Evolutionary conservation across 2,329 filamentous ascomycete genomes (phyloP).

Genomic region (Achaetomium macrosporum): DNA sequence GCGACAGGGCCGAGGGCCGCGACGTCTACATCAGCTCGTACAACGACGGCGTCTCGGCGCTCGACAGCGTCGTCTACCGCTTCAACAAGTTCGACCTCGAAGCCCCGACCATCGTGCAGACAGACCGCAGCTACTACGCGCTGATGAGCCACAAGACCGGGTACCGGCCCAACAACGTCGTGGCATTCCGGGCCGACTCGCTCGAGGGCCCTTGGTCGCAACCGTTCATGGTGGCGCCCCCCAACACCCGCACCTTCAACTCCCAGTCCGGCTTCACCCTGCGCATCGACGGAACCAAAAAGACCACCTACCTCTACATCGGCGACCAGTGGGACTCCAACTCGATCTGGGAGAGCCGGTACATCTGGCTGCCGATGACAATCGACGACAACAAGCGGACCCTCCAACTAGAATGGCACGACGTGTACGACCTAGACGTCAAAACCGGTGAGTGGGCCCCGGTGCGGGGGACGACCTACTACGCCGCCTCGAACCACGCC

Average conservation of each 20-base stretch:
- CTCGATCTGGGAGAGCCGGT: constrained; percentile 51
- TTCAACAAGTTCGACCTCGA: constrained; percentile 57
- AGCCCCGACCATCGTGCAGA: constrained; percentile 51
- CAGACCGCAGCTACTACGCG: constrained; percentile 50
- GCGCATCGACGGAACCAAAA: constrained; percentile 41
- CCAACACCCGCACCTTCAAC: constrained; percentile 47
- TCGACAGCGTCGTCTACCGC: constrained; percentile 45
- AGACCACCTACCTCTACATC: constrained; percentile 46
- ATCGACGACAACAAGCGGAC: constrained; percentile 48
- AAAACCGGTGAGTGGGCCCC: constrained; percentile 43
- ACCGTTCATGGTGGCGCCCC: constrained; percentile 45
- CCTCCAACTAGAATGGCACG: constrained; percentile 46
- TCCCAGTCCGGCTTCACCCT: constrained; percentile 48
- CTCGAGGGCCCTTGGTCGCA: constrained; percentile 49
- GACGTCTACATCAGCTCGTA: constrained; percentile 50
- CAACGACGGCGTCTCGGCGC: constrained; percentile 42
- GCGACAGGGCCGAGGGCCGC: constrained; percentile 44
- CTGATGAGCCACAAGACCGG: constrained; percentile 56
- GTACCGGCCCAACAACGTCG: constrained; percentile 53
- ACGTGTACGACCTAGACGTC: constrained; percentile 51
- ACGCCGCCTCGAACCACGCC: constrained; percentile 35
- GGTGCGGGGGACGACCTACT: constrained; percentile 44
- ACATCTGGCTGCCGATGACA: constrained; percentile 51
- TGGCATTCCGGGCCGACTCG: constrained; percentile 48
- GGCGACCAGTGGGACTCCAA: constrained; percentile 51